Conservation (phyloP, 108 stramenopile genomes). For the Conticribra guillardii region DNA sequence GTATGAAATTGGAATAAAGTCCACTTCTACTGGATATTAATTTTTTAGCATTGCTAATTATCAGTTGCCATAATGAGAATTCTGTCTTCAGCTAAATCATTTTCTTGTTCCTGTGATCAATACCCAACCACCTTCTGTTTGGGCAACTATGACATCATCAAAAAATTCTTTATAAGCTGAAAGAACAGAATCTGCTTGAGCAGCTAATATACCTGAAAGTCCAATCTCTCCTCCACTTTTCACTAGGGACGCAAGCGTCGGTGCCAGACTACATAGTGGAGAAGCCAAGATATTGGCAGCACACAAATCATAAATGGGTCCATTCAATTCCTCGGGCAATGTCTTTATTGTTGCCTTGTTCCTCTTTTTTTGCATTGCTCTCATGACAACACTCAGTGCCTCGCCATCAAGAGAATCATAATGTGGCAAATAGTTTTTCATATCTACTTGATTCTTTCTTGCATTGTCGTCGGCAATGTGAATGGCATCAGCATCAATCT, state of each 20-base stretch:
- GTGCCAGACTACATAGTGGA: slow-evolving; percentile 64
- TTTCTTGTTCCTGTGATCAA: slow-evolving; percentile 75
- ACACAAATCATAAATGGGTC: slow-evolving; percentile 64
- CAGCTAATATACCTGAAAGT: slow-evolving; percentile 68
- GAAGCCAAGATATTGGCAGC: slow-evolving; percentile 84
- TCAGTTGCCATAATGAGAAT: too few relatives aligned
- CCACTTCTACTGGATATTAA: too few relatives aligned
- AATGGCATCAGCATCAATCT: slow-evolving; percentile 85
- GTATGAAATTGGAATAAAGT: too few relatives aligned
- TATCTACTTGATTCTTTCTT: slow-evolving; percentile 59
- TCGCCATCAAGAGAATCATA: slow-evolving; percentile 66
- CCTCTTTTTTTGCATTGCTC: slow-evolving; percentile 57
- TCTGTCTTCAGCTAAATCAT: too few relatives aligned
- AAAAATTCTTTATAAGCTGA: slow-evolving; percentile 68
- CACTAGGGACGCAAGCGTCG: slow-evolving; percentile 59
- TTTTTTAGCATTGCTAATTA: too few relatives aligned
- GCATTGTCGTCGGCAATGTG: slow-evolving; percentile 80
- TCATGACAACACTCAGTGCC: slow-evolving; percentile 66
- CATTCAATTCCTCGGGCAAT: slow-evolving; percentile 57
- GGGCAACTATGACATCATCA: slow-evolving; percentile 65
- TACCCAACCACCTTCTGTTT: slow-evolving; percentile 61
- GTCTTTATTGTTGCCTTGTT: slow-evolving; percentile 38
- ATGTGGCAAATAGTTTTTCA: slow-evolving; percentile 71
- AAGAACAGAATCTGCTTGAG: slow-evolving; percentile 61
- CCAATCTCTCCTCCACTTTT: slow-evolving; percentile 66